Percentiles rank a stretch among this genome's conserved stretches.
Evolutionary conservation across 257 asterid species (phyloP).

Genomic region (Solanum tarapatanum): DNA sequence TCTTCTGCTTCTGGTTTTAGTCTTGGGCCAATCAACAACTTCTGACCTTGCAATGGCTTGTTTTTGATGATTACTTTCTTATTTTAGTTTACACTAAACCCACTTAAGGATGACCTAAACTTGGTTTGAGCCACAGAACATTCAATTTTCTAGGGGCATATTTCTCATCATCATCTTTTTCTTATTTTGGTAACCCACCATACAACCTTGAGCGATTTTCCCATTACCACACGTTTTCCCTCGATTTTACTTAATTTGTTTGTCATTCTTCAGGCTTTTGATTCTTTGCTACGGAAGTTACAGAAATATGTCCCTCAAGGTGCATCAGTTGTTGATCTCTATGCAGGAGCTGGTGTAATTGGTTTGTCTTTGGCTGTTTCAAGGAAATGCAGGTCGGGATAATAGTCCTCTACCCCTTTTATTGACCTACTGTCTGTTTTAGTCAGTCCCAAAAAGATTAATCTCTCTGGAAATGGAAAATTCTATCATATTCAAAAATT

Average conservation of each 20-base stretch:
- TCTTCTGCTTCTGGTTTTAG: background rate
- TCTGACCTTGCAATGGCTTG: background rate
- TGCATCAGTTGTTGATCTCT: slow-evolving; percentile 84
- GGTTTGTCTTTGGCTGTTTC: slow-evolving; percentile 79
- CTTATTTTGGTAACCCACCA: background rate
- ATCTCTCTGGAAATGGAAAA: background rate
- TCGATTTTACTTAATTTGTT: background rate
- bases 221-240: background rate
- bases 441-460: background rate
- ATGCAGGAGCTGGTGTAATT: slow-evolving; percentile 96
- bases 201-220: background rate
- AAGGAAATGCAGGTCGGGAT: slow-evolving; percentile 71
- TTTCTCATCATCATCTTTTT: background rate
- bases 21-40: background rate
- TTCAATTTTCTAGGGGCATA: background rate
- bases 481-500: background rate
- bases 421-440: background rate
- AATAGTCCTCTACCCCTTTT: background rate
- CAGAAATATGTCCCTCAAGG: slow-evolving; percentile 76
- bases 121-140: background rate
- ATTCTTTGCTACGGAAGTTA: slow-evolving; percentile 63
- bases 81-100: background rate
- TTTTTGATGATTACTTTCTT: background rate
- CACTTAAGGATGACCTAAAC: background rate
- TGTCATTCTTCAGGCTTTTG: slow-evolving; percentile 63